Conservation (phyloP, 1,284 basidiomycete species). For the Sanghuangporus weigelae region DNA sequence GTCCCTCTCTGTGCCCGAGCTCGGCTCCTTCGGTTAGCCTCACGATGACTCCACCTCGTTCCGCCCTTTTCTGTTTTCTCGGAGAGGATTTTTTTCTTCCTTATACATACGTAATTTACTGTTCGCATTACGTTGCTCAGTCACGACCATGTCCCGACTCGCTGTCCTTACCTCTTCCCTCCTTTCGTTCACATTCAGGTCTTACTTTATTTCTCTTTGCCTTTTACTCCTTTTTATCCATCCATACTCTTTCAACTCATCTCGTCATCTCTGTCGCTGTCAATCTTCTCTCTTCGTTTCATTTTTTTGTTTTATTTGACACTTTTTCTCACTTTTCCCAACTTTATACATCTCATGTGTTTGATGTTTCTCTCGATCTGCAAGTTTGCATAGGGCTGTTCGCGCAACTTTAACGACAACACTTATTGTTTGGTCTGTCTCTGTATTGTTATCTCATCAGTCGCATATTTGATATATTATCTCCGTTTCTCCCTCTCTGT, state of each 20-base stretch:
- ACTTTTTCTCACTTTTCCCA: not conserved
- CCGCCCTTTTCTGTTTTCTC: not conserved
- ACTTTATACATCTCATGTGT: not conserved
- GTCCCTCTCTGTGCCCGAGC: not conserved
- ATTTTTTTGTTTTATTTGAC: not conserved
- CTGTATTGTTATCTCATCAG: conserved; percentile 16
- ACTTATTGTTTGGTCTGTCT: not conserved
- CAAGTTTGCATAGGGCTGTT: conserved; percentile 13
- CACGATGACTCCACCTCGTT: not conserved
- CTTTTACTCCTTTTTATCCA: not conserved
- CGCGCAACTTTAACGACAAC: conserved; percentile 4
- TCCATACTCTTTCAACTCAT: not conserved
- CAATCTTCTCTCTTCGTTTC: not conserved
- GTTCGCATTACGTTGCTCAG: too few relatives aligned
- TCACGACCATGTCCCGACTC: not conserved
- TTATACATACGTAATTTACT: too few relatives aligned
- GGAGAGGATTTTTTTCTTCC: too few relatives aligned
- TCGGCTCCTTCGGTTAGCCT: not conserved
- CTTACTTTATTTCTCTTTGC: not conserved
- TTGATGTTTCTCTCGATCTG: not conserved
- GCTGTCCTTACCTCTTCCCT: not conserved
- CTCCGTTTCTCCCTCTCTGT: not conserved
- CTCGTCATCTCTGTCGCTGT: not conserved
- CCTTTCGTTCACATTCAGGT: not conserved
- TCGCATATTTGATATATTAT: conserved; percentile 14